Percentiles rank a stretch among this genome's conserved stretches.
phyloP scores from a whole-genome alignment of 306 rosid genomes.

The Cicer judaicum region DNA sequence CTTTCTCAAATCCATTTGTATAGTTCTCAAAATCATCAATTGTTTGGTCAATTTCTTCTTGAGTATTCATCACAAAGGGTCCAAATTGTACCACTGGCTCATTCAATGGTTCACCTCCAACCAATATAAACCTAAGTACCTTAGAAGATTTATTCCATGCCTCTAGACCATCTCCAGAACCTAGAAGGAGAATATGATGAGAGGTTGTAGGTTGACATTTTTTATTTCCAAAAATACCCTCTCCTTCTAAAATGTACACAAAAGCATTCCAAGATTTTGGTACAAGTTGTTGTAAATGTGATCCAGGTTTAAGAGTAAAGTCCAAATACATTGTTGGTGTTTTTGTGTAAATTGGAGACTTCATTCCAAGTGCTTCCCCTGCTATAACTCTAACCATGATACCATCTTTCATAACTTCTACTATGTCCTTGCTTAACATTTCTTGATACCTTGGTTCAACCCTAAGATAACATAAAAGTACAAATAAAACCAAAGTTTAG shows the following conservation, averaged over 20 bases:
- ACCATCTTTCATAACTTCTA: constrained; percentile 74
- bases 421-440: constrained; percentile 71
- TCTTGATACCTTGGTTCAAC: constrained; percentile 95
- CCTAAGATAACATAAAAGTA: constrained; percentile 51
- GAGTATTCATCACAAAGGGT: constrained; percentile 97
- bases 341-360: constrained; percentile 84
- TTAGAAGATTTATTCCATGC: constrained; percentile 82
- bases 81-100: constrained; percentile 85
- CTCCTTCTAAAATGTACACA: constrained; percentile 87
- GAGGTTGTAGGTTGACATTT: constrained; percentile 54
- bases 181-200: constrained; percentile 83
- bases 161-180: constrained; percentile 81
- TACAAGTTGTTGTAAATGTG: constrained; percentile 72
- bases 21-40: constrained; percentile 85
- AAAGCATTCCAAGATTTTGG: constrained; percentile 89
- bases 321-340: constrained; percentile 96
- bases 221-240: constrained; percentile 71
- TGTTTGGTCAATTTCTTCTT: constrained; percentile 85
- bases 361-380: constrained; percentile 85
- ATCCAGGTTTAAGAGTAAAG: constrained; percentile 80
- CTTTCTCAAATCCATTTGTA: constrained; percentile 91
- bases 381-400: constrained; percentile 86
- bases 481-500: constrained; percentile 15
- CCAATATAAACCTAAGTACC: constrained; percentile 72
- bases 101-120: constrained; percentile 88